Evolutionary conservation across 495 filamentous ascomycete genomes (phyloP).

Genomic region (Aspergillus wentii): DNA sequence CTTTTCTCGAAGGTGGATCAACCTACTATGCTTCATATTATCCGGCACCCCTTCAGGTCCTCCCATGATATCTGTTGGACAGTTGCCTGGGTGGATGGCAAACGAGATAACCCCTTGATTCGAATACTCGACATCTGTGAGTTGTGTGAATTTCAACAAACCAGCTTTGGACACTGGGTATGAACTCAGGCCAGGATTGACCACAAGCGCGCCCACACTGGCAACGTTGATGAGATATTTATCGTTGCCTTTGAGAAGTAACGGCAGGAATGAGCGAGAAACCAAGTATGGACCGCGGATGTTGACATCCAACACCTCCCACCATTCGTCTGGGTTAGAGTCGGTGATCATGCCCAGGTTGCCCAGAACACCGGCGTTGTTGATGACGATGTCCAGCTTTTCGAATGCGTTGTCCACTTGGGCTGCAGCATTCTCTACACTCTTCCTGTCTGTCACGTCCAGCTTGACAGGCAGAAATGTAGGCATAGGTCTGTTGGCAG

Average conservation of each 20-base stretch:
- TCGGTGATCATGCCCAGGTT: slow-evolving; percentile 15
- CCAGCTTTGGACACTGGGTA: slow-evolving; percentile 42
- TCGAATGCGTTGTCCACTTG: slow-evolving; percentile 27
- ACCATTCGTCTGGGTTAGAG: slow-evolving; percentile 30
- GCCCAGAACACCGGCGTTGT: slow-evolving; percentile 31
- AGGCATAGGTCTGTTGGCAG: slow-evolving; percentile 22
- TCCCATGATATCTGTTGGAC: slow-evolving; percentile 31
- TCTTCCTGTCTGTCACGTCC: slow-evolving; percentile 36
- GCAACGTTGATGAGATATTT: slow-evolving; percentile 30
- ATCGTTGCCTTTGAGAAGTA: slow-evolving; percentile 28
- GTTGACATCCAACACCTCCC: slow-evolving; percentile 38
- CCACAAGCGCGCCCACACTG: slow-evolving; percentile 23
- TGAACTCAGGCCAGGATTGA: slow-evolving; percentile 17
- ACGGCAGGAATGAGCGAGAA: slow-evolving; percentile 34
- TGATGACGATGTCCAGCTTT: slow-evolving; percentile 46
- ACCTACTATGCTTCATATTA: not conserved
- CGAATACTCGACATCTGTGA: slow-evolving; percentile 35
- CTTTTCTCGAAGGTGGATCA: slow-evolving; percentile 1
- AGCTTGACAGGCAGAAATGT: slow-evolving; percentile 32
- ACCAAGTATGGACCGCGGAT: slow-evolving; percentile 38
- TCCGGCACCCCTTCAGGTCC: slow-evolving; percentile 5
- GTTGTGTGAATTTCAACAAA: slow-evolving; percentile 36
- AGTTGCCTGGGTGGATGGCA: slow-evolving; percentile 39
- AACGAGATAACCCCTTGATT: slow-evolving; percentile 34
- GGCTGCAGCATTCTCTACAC: slow-evolving; percentile 31